These are phyloP conservation scores for Triticum turgidum DNA, from an alignment of 176 grass and related monocot genomes.

Conservation along the genomic window DNA sequence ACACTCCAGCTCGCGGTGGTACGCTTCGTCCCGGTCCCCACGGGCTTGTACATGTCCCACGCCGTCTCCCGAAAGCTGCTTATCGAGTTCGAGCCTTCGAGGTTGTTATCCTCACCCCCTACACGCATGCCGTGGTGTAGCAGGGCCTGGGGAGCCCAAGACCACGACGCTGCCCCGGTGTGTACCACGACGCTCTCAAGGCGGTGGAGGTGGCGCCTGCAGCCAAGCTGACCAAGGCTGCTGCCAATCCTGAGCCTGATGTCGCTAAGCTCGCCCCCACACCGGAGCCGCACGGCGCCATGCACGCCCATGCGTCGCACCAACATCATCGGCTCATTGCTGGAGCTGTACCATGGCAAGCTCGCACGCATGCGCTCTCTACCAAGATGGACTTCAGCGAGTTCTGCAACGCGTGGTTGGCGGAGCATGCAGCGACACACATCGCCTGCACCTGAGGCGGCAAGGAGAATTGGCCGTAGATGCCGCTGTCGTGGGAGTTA, in stretches of 20 bases:
- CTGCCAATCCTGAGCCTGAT: constrained; percentile 1
- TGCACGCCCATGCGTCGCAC: constrained; percentile 64
- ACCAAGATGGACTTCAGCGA: constrained; percentile 74
- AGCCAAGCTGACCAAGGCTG: constrained; percentile 33
- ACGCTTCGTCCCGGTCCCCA: constrained; percentile 48
- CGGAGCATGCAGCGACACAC: constrained; percentile 20
- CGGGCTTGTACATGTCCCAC: constrained; percentile 64
- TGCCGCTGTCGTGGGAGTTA: constrained; percentile 80
- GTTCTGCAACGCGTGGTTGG: constrained; percentile 60
- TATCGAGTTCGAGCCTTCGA: constrained; percentile 54
- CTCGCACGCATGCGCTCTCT: constrained; percentile 55
- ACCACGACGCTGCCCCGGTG: constrained; percentile 53
- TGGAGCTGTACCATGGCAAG: constrained; percentile 72
- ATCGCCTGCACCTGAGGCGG: not conserved
- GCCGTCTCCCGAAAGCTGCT: constrained; percentile 46
- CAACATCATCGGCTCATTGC: constrained; percentile 59
- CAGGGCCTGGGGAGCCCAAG: constrained; percentile 39
- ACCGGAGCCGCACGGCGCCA: constrained; percentile 59
- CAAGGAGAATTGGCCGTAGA: constrained; percentile 25
- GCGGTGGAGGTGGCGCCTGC: constrained; percentile 16
- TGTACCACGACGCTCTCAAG: constrained; percentile 57
- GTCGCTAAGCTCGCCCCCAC: constrained; percentile 51
- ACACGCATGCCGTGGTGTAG: constrained; percentile 48
- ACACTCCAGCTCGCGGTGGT: constrained; percentile 71
- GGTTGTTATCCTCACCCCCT: constrained; percentile 70